Conservation (phyloP, 768 basidiomycete genomes). For the Austroboletus festivus region DNA sequence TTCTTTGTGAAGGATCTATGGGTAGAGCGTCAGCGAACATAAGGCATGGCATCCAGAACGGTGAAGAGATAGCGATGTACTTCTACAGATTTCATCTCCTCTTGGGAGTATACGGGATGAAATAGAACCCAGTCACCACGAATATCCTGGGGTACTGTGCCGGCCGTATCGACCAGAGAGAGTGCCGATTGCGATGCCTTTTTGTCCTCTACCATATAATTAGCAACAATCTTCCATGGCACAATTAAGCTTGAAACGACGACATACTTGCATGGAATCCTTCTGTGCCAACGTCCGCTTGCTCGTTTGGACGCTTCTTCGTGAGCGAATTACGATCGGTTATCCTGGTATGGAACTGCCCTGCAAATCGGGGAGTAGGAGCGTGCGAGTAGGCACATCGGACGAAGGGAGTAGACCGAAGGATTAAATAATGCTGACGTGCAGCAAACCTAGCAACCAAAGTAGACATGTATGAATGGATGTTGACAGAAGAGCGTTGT, state of each 20-base stretch:
- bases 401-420: slow-evolving; percentile 13
- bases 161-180: slow-evolving; percentile 40
- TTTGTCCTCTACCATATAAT: slow-evolving; percentile 24
- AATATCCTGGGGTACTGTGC: slow-evolving; percentile 52
- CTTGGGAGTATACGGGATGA: slow-evolving; percentile 83
- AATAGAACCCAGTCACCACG: slow-evolving; percentile 88
- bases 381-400: slow-evolving; percentile 2
- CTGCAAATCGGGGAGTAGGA: slow-evolving; percentile 3
- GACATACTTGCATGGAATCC: slow-evolving; percentile 34
- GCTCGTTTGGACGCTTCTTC: slow-evolving; percentile 23
- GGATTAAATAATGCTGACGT: slow-evolving; percentile 6
- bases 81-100: slow-evolving; percentile 71
- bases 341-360: slow-evolving; percentile 25
- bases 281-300: slow-evolving; percentile 30
- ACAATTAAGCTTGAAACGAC: neutral
- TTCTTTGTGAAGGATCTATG: slow-evolving; percentile 66
- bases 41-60: neutral
- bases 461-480: slow-evolving; percentile 11
- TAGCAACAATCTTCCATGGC: neutral
- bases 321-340: slow-evolving; percentile 21
- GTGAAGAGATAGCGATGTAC: slow-evolving; percentile 32
- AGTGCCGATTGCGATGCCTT: slow-evolving; percentile 15
- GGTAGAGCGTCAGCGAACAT: slow-evolving; percentile 7
- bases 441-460: slow-evolving; percentile 10
- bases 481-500: neutral